Base-by-base conservation (phyloP, 1,284 basidiomycete genomes). In the Heterobasidion irregulare region DNA sequence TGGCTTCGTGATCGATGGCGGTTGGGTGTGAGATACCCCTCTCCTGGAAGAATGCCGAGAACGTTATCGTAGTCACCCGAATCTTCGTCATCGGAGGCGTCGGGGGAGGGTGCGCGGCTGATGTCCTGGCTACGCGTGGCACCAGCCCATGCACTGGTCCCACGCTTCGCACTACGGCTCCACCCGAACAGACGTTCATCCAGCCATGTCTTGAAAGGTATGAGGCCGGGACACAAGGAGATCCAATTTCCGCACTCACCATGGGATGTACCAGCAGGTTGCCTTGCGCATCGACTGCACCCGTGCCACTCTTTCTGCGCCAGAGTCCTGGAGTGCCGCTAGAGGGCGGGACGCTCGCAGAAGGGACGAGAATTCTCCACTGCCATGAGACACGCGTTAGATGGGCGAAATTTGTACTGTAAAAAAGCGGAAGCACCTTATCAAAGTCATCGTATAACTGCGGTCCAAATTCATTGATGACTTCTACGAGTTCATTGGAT, bases 121-220 rank as follows among this genome's bases (percentile, higher is more conserved):
- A 74, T 70, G 54, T 87, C 84, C 46, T 80, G 75, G 57, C 71
- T 77, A 6, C 75, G 73, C 12, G 74, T 71, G 16, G 56, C 64
- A 3, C 50, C 5, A 34, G 78, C 78, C 89, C 88, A 91, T n/a
- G 80, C 86, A 63, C 84, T 89, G 2, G 86, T 89, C 3, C 88
- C 89, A 49, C 76, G 80, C 53, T 68, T 70, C 3, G 86, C 78
- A 62, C 85, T 89, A 35, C 78, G 78, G 66, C 84, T 89, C 94
- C 94, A 97, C 41, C 94, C 94, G 68, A 96, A 97, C 44, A 97
- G 75, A 15, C 89, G 82, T 70, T 96, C 94, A 68, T 97, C 94
- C 38, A 96, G 79, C 92, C 93, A 95, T 15, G 87, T 88, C 87
- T 80, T 53, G 18, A 46, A 54, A 36, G n/a, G 46, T 9, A 26